These are phyloP conservation scores for Leishmania major DNA, from an alignment of 208 protist genomes.

Conservation along the genomic window DNA sequence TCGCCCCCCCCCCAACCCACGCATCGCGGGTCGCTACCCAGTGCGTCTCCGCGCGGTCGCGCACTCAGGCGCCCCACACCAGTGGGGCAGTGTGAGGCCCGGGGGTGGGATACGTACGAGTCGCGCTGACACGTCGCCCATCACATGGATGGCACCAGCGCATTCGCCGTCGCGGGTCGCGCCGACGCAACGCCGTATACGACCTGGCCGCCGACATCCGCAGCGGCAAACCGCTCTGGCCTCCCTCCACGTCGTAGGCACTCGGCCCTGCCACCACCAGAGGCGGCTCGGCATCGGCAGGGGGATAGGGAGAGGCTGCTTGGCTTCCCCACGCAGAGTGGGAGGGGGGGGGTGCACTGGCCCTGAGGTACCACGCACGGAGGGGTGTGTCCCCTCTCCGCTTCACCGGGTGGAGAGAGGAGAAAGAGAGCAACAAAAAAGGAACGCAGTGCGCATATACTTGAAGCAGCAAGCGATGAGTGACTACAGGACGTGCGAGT, in stretches of 20 bases:
- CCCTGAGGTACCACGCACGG: background rate
- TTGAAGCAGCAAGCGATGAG: background rate
- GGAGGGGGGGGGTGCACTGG: background rate
- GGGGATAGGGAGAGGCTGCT: background rate
- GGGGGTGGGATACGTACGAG: too few species aligned
- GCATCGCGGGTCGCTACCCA: too few species aligned
- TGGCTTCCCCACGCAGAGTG: background rate
- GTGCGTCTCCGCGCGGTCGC: too few species aligned
- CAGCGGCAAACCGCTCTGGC: background rate
- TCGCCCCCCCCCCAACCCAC: too few species aligned
- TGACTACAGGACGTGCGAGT: background rate
- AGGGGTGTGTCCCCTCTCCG: background rate
- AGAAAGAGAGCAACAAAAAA: background rate
- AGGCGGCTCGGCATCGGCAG: background rate
- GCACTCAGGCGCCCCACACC: too few species aligned
- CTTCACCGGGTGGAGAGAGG: background rate
- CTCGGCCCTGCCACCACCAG: background rate
- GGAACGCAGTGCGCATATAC: conserved; percentile 5
- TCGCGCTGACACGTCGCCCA: too few species aligned
- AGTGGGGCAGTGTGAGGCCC: too few species aligned
- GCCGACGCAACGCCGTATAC: background rate
- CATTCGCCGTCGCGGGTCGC: too few species aligned
- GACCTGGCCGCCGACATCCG: background rate
- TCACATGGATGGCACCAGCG: too few species aligned
- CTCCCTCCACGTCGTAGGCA: background rate